Evolutionary conservation across 768 basidiomycete genomes (phyloP), one percentile per base, ranked within the genome.

Genomic region (Lanmaoa pseudosensibilis): DNA sequence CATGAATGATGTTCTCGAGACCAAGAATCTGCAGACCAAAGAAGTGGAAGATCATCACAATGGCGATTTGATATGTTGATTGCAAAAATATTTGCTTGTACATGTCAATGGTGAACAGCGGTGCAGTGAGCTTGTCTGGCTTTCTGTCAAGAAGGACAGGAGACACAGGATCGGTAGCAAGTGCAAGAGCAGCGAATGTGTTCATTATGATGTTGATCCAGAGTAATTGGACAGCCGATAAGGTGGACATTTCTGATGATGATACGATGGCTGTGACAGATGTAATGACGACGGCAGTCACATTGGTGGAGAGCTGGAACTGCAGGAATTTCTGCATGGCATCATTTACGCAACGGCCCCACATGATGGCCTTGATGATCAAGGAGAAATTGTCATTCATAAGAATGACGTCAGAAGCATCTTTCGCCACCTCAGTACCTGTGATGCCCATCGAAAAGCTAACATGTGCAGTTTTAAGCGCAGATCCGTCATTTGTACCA

Each of bases 171-270:
- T 98, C 97, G 25, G 97, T 98, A 18, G 97, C 97, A 49, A 98
- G 85, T 25, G 97, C 97, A 49, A 98, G 85, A 25, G 97, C 97
- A 54, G 97, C 96, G 69, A 99, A 98, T 2, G 94, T 96, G 69
- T 97, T 94, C 94, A 96, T 96, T 72, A 95, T 95, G 59, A 98
- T 88, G 78, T 98, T 98, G 74, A 98, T 93, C 95, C 97, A 99
- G 21, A 99, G 84, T 6, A 99, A 76, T 69, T 99, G 97, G 1
- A 99, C 97, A 33, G 97, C 96, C 23, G 90, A 88, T 30, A 99
- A 77, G n/a, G 93, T 94, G 1, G 94, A 93, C 12, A 77, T 65
- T 69, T 97, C 95, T 51, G 81, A 67, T 6, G 68, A 59, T 18
- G 94, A 94, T 1, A 90, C 84, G 51, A 98, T 85, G 37, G 94